These are phyloP conservation scores for Petasospora fabianii DNA, from an alignment of 1,139 yeast species.

Conservation along the genomic window DNA sequence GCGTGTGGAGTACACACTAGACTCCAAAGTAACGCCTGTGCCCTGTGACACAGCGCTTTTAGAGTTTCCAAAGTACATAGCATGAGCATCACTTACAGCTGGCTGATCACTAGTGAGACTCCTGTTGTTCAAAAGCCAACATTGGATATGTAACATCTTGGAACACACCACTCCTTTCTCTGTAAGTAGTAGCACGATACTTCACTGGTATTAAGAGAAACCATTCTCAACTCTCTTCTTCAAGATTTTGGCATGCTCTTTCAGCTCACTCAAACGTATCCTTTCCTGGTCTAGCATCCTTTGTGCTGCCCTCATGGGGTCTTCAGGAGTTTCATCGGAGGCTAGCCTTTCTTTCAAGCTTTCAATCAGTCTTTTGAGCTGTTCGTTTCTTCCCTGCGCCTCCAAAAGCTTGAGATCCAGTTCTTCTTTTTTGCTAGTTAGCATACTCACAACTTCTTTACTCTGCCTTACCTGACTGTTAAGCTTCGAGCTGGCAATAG, in stretches of 20 bases:
- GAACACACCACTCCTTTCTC: no score
- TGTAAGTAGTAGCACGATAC: no score
- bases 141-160: no score
- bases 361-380: constrained; percentile 1
- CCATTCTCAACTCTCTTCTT: neutral
- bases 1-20: no score
- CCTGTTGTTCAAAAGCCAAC: no score
- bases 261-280: constrained; percentile 13
- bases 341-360: constrained; percentile 1
- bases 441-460: constrained; percentile 1
- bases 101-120: no score
- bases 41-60: no score
- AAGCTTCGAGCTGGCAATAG: constrained; percentile 17
- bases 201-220: no score
- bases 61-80: no score
- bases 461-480: constrained; percentile 18
- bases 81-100: no score
- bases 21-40: no score
- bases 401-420: constrained; percentile 3
- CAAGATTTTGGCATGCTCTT: constrained; percentile 1
- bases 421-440: neutral
- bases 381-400: constrained; percentile 1
- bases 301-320: neutral
- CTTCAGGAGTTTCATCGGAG: neutral
- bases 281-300: constrained; percentile 14